Conservation (phyloP, 495 filamentous ascomycete genomes). For the Penicillium coprophilum region DNA sequence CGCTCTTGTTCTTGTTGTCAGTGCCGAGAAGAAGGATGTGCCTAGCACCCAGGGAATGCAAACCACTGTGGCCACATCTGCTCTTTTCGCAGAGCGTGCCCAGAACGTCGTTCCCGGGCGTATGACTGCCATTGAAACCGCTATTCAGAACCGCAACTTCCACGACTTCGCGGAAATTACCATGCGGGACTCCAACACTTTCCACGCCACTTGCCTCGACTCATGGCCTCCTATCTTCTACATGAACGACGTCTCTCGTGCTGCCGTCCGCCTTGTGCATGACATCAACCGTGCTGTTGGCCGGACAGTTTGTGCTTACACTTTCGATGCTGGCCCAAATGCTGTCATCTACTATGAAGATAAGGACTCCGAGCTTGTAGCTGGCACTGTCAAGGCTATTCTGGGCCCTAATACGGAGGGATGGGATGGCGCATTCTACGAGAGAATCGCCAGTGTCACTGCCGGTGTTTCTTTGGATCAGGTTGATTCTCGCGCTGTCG, state of each 20-base stretch:
- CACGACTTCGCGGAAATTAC: constrained; percentile 83
- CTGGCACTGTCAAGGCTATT: constrained; percentile 63
- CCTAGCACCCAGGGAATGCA: constrained; percentile 93
- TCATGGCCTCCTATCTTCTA: constrained; percentile 98
- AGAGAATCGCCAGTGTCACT: constrained; percentile 47
- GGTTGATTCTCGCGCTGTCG: constrained; percentile 56
- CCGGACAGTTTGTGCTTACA: constrained; percentile 83
- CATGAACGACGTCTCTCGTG: constrained; percentile 86
- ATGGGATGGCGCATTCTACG: constrained; percentile 58
- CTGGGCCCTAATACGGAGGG: constrained; percentile 53
- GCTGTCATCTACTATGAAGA: constrained; percentile 92
- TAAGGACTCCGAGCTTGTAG: constrained; percentile 66
- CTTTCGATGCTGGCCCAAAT: constrained; percentile 97
- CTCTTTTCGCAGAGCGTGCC: constrained; percentile 74
- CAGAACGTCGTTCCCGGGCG: constrained; percentile 72
- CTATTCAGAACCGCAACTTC: constrained; percentile 77
- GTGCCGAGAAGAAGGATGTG: constrained; percentile 92
- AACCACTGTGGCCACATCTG: constrained; percentile 83
- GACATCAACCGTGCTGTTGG: constrained; percentile 75
- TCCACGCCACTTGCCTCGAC: constrained; percentile 93
- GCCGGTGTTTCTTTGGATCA: constrained; percentile 46
- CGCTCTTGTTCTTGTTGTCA: constrained; percentile 84
- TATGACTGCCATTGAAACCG: constrained; percentile 84
- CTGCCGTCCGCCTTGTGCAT: constrained; percentile 84
- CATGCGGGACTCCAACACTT: constrained; percentile 93